Conservation (phyloP, 371 early-diverging fungal species). For the Mortierella sp. region DNA sequence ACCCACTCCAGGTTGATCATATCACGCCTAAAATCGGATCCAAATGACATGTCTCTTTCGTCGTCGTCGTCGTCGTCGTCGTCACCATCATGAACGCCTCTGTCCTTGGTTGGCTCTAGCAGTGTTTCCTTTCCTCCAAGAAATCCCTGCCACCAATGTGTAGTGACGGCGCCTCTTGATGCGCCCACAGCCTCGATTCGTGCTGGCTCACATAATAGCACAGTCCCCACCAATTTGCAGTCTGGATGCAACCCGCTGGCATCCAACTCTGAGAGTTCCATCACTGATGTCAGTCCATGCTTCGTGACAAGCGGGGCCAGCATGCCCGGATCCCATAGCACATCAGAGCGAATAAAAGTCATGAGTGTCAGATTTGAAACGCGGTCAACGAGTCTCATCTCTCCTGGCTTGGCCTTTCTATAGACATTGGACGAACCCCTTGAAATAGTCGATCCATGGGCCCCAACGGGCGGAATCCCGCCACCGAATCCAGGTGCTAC, state of each 20-base stretch:
- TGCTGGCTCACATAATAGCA: constrained; percentile 38
- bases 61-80: constrained; percentile 6
- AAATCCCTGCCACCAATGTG: constrained; percentile 36
- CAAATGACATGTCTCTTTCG: constrained; percentile 22
- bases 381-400: constrained; percentile 37
- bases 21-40: constrained; percentile 42
- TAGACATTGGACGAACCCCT: constrained; percentile 17
- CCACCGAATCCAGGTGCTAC: constrained; percentile 9
- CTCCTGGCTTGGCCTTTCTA: constrained; percentile 47
- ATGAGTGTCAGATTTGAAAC: constrained; percentile 30
- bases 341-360: constrained; percentile 44
- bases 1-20: constrained; percentile 46
- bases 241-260: constrained; percentile 40
- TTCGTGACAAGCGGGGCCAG: neutral
- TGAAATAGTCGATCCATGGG: neutral
- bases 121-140: constrained; percentile 3
- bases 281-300: constrained; percentile 15
- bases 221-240: constrained; percentile 30
- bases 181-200: neutral
- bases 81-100: neutral
- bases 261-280: constrained; percentile 16
- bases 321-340: constrained; percentile 38
- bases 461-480: no score
- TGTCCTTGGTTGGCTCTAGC: no score
- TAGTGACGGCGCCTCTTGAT: neutral